Evolutionary conservation across 2,329 filamentous ascomycete species (phyloP).

Genomic region (Fusarium setosum): DNA sequence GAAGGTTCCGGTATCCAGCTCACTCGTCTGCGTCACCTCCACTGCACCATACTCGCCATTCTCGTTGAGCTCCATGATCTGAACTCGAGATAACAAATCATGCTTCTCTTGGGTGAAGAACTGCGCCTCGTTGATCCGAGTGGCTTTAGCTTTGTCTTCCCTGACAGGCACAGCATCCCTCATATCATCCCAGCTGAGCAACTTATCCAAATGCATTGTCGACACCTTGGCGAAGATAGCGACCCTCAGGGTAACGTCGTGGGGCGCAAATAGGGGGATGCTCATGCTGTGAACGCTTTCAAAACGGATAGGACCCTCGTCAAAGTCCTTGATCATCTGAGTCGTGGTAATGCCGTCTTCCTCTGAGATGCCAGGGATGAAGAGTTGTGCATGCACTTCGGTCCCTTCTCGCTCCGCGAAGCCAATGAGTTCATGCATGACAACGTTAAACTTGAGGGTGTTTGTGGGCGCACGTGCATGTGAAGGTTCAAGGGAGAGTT

Average conservation of each 20-base stretch:
- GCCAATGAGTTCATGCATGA: conserved; percentile 95
- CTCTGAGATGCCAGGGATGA: conserved; percentile 89
- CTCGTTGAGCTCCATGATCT: conserved; percentile 92
- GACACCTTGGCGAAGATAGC: conserved; percentile 94
- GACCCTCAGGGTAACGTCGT: conserved; percentile 81
- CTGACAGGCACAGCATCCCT: conserved; percentile 75
- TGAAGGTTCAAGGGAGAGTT: conserved; percentile 91
- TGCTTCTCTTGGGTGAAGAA: conserved; percentile 95
- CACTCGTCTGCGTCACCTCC: conserved; percentile 88
- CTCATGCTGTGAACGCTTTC: conserved; percentile 99
- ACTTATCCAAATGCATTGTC: conserved; percentile 93
- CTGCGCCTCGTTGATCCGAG: conserved; percentile 88
- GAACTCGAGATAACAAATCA: conserved; percentile 87
- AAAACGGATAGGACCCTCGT: conserved; percentile 91
- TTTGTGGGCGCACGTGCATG: conserved; percentile 91
- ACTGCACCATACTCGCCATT: conserved; percentile 91
- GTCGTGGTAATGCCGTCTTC: conserved; percentile 94
- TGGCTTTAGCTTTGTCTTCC: conserved; percentile 64
- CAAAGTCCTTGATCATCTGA: conserved; percentile 92
- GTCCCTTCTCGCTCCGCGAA: conserved; percentile 97
- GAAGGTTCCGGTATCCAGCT: conserved; percentile 89
- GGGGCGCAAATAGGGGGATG: conserved; percentile 78
- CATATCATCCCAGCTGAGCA: conserved; percentile 99
- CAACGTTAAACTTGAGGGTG: conserved; percentile 97
- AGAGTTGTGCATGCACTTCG: conserved; percentile 96